Evolutionary conservation across 1,284 basidiomycete species (phyloP).

Genomic region (Leccinum solheimii): DNA sequence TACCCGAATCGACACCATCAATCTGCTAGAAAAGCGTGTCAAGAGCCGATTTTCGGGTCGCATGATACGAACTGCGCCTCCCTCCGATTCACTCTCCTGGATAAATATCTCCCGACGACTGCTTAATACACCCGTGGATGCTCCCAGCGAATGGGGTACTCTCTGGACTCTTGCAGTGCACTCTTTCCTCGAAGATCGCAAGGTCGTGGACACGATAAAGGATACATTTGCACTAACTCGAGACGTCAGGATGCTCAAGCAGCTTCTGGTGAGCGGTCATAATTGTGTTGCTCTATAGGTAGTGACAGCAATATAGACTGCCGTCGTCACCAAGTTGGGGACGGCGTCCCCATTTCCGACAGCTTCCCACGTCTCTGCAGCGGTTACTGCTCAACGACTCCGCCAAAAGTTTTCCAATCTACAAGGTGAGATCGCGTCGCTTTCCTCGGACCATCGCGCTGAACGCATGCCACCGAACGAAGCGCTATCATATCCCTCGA

Average conservation of each 20-base stretch:
- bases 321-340: slow-evolving; percentile 47
- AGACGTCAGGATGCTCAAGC: slow-evolving; percentile 64
- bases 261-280: slow-evolving; percentile 60
- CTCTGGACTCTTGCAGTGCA: slow-evolving; percentile 65
- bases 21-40: slow-evolving; percentile 89
- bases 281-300: slow-evolving; percentile 22
- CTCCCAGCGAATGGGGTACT: slow-evolving; percentile 46
- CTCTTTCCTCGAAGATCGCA: slow-evolving; percentile 50
- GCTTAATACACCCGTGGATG: slow-evolving; percentile 39
- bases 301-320: slow-evolving; percentile 45
- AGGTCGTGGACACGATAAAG: slow-evolving; percentile 45
- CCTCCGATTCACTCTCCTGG: slow-evolving; percentile 55
- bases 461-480: slow-evolving; percentile 8
- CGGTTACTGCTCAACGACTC: slow-evolving; percentile 52
- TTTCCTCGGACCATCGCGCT: not conserved
- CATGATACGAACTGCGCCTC: slow-evolving; percentile 74
- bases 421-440: slow-evolving; percentile 42
- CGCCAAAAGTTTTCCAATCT: slow-evolving; percentile 52
- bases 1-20: slow-evolving; percentile 82
- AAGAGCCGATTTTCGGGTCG: slow-evolving; percentile 94
- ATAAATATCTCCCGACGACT: slow-evolving; percentile 44
- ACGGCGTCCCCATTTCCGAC: slow-evolving; percentile 55
- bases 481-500: slow-evolving; percentile 69
- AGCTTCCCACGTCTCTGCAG: slow-evolving; percentile 39
- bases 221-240: slow-evolving; percentile 68